Conservation (phyloP, 108 stramenopile genomes). For the Fragilariopsis cylindrus region DNA sequence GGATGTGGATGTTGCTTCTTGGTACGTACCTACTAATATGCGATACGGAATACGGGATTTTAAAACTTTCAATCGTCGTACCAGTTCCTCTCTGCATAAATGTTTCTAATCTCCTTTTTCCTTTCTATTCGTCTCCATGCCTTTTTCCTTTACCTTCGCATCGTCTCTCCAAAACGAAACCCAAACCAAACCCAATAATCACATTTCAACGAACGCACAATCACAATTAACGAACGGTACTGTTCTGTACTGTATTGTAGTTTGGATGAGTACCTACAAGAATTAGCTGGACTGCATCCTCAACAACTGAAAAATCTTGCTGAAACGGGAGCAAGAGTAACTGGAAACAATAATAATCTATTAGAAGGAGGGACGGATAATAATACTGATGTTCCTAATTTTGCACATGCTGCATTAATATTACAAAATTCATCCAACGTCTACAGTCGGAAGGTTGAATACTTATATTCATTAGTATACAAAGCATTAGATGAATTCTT, state of each 20-base stretch:
- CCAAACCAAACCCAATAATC: no score
- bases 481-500: slow-evolving; percentile 72
- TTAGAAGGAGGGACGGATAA: slow-evolving; percentile 33
- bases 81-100: no score
- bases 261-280: slow-evolving; percentile 65
- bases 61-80: not conserved
- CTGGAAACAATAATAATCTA: slow-evolving; percentile 36
- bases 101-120: not conserved
- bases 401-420: slow-evolving; percentile 94
- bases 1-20: slow-evolving; percentile 95
- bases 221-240: not conserved
- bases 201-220: not conserved
- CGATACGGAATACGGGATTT: no score
- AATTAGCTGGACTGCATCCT: slow-evolving; percentile 31
- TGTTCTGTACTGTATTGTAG: slow-evolving; percentile 11
- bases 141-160: no score
- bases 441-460: slow-evolving; percentile 96
- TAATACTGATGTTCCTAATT: slow-evolving; percentile 65
- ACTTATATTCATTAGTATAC: slow-evolving; percentile 88
- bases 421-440: slow-evolving; percentile 85
- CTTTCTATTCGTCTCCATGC: not conserved
- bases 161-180: no score
- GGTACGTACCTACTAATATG: slow-evolving; percentile 38
- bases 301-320: slow-evolving; percentile 5
- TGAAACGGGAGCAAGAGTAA: not conserved